A percentile compares a stretch with the other conserved stretches of the same genome.
phyloP scores from a whole-genome alignment of 1,284 basidiomycete species.

The Puccinia triticina region DNA sequence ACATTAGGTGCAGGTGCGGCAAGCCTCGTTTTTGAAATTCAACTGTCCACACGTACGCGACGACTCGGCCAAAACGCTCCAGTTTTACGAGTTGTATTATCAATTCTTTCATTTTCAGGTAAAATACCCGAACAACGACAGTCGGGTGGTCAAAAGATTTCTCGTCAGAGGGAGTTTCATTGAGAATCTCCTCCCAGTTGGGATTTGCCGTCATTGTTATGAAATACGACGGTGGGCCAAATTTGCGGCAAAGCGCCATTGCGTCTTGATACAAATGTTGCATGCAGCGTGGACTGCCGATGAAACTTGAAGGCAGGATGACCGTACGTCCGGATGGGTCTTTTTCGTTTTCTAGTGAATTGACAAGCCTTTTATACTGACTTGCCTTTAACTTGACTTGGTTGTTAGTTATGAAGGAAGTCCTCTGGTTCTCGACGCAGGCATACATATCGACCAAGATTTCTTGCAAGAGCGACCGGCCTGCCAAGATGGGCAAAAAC shows the following conservation, averaged over 20 bases:
- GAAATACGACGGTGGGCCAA: too few species aligned
- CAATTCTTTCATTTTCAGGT: not conserved
- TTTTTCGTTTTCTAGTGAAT: constrained; percentile 2
- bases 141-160: too few species aligned
- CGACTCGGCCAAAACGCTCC: not conserved
- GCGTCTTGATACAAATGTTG: too few species aligned
- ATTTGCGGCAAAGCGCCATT: too few species aligned
- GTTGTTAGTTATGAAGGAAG: not conserved
- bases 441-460: constrained; percentile 56
- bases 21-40: too few species aligned
- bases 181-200: constrained; percentile 61
- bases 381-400: not conserved
- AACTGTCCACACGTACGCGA: too few species aligned
- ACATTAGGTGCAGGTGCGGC: too few species aligned
- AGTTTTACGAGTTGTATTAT: not conserved
- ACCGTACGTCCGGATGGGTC: constrained; percentile 59
- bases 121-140: not conserved
- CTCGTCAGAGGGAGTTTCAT: not conserved
- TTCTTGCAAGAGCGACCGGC: too few species aligned
- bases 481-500: too few species aligned
- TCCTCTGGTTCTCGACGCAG: not conserved
- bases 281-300: too few species aligned
- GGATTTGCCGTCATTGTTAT: constrained; percentile 56
- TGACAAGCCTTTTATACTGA: not conserved
- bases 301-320: too few species aligned